phyloP scores from a whole-genome alignment of 179 eudicot genomes.

The Beta macrorhiza region DNA sequence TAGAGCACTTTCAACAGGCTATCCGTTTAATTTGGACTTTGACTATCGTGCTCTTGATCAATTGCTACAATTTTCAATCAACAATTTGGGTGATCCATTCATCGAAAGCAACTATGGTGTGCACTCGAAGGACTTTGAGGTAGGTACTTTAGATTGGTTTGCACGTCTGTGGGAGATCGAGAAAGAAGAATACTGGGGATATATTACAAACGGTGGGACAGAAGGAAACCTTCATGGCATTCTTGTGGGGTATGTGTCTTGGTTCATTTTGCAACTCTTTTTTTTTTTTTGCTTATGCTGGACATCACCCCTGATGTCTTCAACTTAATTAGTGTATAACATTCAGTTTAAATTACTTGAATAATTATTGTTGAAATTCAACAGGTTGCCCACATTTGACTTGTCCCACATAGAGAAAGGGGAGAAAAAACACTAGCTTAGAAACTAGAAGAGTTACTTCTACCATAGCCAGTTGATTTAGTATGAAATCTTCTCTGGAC shows the following conservation, averaged over 20 bases:
- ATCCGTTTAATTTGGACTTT: not conserved
- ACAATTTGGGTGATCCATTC: not conserved
- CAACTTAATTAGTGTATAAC: no score
- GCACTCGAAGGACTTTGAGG: not conserved
- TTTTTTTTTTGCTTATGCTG: not conserved
- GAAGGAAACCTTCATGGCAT: constrained; percentile 6
- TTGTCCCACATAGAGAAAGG: no score
- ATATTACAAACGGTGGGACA: not conserved
- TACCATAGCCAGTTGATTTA: no score
- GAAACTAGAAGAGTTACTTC: no score
- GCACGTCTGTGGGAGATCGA: not conserved
- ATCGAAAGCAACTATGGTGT: not conserved
- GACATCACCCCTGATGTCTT: no score
- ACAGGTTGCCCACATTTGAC: no score
- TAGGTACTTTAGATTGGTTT: not conserved
- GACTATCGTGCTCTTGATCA: not conserved
- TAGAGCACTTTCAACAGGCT: not conserved
- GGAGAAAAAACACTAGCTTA: no score
- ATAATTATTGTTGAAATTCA: no score
- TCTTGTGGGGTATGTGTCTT: not conserved
- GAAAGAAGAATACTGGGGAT: not conserved
- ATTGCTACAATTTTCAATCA: not conserved
- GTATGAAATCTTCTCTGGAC: no score
- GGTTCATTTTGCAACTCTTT: not conserved
- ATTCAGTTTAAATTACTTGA: no score